Conservation (phyloP, 192 early-diverging fungal genomes). For the Powellomyces hirtus region DNA sequence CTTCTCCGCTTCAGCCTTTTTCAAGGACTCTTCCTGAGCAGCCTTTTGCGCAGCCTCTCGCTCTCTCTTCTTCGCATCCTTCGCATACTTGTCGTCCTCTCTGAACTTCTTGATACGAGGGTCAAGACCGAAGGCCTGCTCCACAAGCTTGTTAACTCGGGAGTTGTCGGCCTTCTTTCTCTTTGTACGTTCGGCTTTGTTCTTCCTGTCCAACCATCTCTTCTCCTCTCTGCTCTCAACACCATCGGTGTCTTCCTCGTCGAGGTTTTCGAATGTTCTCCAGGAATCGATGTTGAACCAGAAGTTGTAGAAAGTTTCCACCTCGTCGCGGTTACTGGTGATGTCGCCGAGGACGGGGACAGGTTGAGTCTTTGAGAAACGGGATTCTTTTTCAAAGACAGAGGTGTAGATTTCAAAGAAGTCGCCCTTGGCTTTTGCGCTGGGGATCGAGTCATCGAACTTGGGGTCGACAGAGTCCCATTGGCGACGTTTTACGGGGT, state of each 20-base stretch:
- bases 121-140: slow-evolving; percentile 78
- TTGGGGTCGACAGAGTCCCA: slow-evolving; percentile 95
- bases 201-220: slow-evolving; percentile 93
- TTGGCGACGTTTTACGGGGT: slow-evolving; percentile 85
- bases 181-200: slow-evolving; percentile 85
- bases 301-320: slow-evolving; percentile 72
- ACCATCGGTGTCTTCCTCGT: slow-evolving; percentile 92
- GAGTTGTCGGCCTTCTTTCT: slow-evolving; percentile 98
- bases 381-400: slow-evolving; percentile 83
- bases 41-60: slow-evolving; percentile 67
- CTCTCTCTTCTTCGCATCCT: slow-evolving; percentile 87
- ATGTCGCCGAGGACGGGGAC: slow-evolving; percentile 78
- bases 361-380: slow-evolving; percentile 91
- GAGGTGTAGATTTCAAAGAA: slow-evolving; percentile 75
- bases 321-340: slow-evolving; percentile 59
- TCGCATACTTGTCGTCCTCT: slow-evolving; percentile 84
- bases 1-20: slow-evolving; percentile 59
- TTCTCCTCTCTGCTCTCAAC: slow-evolving; percentile 94
- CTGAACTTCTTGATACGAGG: slow-evolving; percentile 89
- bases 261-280: slow-evolving; percentile 96
- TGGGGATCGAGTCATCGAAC: slow-evolving; percentile 72
- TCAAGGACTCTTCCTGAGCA: slow-evolving; percentile 45
- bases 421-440: slow-evolving; percentile 61
- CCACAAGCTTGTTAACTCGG: slow-evolving; percentile 81
- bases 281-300: slow-evolving; percentile 91